Conservation (phyloP, 331 rosid species). For the Cucumis variabilis region DNA sequence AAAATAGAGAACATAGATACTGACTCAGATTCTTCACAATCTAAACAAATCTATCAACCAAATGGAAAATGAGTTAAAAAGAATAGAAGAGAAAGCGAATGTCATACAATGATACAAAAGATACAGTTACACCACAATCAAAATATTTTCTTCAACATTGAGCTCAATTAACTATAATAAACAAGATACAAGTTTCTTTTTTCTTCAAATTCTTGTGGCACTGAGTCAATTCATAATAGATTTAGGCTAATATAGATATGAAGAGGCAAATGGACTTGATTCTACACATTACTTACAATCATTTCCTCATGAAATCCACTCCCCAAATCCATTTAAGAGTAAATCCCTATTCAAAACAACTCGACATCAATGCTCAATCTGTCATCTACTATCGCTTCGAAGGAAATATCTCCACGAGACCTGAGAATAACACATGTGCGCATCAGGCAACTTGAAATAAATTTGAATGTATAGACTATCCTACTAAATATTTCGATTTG, state of each 20-base stretch:
- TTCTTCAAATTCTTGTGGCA: background rate
- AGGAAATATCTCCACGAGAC: conserved; percentile 19
- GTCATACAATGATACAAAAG: background rate
- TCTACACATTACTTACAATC: conserved; percentile 27
- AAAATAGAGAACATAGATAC: background rate
- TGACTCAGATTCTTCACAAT: background rate
- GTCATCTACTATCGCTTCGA: background rate
- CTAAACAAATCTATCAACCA: background rate
- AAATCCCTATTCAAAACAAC: conserved; percentile 9
- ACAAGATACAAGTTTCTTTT: background rate
- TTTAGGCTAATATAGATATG: conserved; percentile 12
- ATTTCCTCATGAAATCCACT: conserved; percentile 12
- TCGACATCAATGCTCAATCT: conserved; percentile 18
- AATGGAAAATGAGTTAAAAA: background rate
- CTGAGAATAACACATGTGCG: background rate
- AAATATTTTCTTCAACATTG: conserved; percentile 1
- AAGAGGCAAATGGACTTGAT: conserved; percentile 15
- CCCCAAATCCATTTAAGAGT: conserved; percentile 7
- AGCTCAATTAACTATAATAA: conserved; percentile 24
- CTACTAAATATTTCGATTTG: too few species aligned
- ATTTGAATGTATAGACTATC: too few species aligned
- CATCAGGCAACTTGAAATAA: background rate
- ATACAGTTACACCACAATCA: background rate
- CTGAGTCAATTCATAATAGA: conserved; percentile 12
- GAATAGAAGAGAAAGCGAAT: background rate